Conservation (phyloP, 495 filamentous ascomycete species). For the Tuber brumale region DNA sequence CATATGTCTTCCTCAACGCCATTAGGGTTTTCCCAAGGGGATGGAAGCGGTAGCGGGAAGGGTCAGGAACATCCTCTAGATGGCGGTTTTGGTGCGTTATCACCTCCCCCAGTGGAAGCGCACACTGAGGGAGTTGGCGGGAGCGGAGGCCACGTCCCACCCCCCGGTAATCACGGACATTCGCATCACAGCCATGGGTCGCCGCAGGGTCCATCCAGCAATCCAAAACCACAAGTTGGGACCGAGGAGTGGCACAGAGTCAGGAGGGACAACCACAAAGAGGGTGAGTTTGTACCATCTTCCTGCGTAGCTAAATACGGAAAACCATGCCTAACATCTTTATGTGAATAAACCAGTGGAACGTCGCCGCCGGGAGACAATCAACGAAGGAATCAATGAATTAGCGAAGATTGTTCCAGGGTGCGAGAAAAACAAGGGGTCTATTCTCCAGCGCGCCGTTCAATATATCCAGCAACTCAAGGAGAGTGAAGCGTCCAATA, state of each 20-base stretch:
- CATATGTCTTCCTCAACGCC: conserved; percentile 36
- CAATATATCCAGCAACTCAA: conserved; percentile 90
- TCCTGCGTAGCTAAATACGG: background rate
- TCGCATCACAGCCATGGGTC: conserved; percentile 27
- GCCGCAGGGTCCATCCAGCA: conserved; percentile 30
- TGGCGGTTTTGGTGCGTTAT: conserved; percentile 31
- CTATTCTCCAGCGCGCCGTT: conserved; percentile 88
- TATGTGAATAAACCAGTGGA: conserved; percentile 58
- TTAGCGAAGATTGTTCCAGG: conserved; percentile 94
- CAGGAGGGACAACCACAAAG: conserved; percentile 97
- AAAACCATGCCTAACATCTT: background rate
- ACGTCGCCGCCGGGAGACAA: conserved; percentile 92
- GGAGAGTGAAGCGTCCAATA: conserved; percentile 86
- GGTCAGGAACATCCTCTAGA: conserved; percentile 35
- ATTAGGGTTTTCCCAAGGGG: conserved; percentile 33
- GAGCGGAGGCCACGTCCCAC: conserved; percentile 18
- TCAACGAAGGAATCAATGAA: conserved; percentile 98
- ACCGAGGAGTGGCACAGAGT: conserved; percentile 98
- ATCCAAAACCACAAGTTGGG: conserved; percentile 76
- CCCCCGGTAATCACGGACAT: conserved; percentile 21
- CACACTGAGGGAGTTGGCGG: conserved; percentile 38
- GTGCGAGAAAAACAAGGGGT: conserved; percentile 98
- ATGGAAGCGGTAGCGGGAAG: conserved; percentile 25
- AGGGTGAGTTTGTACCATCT: conserved; percentile 57
- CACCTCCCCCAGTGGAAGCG: conserved; percentile 36